Evolutionary conservation across 352 stramenopile species (phyloP).

Genomic region (Globisporangium nodosum): DNA sequence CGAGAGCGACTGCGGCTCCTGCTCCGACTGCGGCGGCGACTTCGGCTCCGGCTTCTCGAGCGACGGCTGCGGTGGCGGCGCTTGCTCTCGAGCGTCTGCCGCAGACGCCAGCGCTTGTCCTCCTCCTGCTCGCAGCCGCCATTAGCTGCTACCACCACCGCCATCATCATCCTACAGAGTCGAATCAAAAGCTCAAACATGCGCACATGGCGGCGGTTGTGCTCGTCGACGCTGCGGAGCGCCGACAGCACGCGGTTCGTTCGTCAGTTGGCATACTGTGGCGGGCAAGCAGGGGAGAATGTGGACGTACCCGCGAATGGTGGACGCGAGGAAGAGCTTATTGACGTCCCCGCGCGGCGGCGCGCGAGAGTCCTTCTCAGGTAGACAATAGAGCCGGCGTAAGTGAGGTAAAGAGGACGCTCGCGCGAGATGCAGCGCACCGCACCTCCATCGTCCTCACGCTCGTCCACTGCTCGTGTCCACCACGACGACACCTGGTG

Average conservation of each 20-base stretch:
- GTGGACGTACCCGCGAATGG: slow-evolving; percentile 42
- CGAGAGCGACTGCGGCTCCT: background rate
- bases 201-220: slow-evolving; percentile 54
- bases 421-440: background rate
- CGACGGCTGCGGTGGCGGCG: slow-evolving; percentile 10
- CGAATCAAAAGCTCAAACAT: background rate
- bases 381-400: background rate
- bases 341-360: slow-evolving; percentile 52
- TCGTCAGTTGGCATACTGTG: background rate
- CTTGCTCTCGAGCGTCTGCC: slow-evolving; percentile 28
- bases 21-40: background rate
- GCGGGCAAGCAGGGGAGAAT: background rate
- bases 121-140: slow-evolving; percentile 23
- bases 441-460: background rate
- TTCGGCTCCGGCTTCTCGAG: slow-evolving; percentile 17
- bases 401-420: background rate
- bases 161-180: background rate
- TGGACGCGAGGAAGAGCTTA: slow-evolving; percentile 59
- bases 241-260: background rate
- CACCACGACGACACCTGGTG: no score
- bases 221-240: slow-evolving; percentile 35
- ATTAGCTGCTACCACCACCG: background rate
- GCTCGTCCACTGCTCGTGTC: no score
- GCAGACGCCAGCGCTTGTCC: slow-evolving; percentile 53
- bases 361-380: slow-evolving; percentile 20